phyloP scores from a whole-genome alignment of 768 basidiomycete genomes.

The Xerocomus potaroensis region DNA sequence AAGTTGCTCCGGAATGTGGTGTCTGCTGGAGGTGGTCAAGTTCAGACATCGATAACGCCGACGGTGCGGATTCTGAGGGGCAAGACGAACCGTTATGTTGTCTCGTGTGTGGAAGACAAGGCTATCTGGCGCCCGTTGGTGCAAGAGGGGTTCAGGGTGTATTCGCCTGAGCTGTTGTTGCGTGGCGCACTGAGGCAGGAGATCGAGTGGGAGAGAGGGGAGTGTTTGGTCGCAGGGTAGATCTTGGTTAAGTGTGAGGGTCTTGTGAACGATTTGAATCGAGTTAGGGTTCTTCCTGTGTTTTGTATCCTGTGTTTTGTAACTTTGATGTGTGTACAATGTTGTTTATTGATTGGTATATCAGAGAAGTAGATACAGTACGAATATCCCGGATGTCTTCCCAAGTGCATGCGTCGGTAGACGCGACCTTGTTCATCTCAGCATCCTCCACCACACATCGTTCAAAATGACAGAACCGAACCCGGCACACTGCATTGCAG shows the following conservation, averaged over 20 bases:
- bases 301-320: conserved; percentile 69
- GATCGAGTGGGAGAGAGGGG: conserved; percentile 55
- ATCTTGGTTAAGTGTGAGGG: no score
- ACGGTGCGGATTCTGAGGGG: conserved; percentile 52
- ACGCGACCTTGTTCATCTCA: no score
- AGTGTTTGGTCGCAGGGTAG: conserved; percentile 17
- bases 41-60: conserved; percentile 45
- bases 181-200: conserved; percentile 61
- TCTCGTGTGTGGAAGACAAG: conserved; percentile 63
- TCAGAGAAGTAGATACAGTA: no score
- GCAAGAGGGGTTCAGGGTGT: conserved; percentile 50
- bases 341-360: no score
- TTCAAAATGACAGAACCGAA: not conserved
- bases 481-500: not conserved
- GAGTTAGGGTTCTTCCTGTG: not conserved
- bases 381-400: conserved; percentile 74
- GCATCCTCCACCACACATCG: not conserved
- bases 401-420: conserved; percentile 55
- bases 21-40: conserved; percentile 66
- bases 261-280: no score
- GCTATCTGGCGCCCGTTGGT: conserved; percentile 63
- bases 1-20: conserved; percentile 69
- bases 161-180: conserved; percentile 64
- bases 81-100: conserved; percentile 49
- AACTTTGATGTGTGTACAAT: no score